Base-by-base conservation (phyloP, 2,329 filamentous ascomycete species). In the Ceratocystis papillata region DNA sequence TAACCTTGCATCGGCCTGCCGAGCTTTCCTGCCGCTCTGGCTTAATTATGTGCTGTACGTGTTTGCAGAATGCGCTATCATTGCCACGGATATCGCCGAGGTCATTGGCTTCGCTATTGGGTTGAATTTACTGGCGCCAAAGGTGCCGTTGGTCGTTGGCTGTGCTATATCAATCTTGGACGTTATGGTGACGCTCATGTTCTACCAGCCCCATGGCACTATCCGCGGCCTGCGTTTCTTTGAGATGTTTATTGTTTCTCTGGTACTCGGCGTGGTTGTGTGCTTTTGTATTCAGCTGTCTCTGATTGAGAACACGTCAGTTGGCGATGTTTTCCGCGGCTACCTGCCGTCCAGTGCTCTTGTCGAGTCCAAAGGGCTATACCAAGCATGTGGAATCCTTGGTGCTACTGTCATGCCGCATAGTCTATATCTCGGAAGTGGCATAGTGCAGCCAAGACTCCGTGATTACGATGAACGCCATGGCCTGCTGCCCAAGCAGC, bases 351-450 rank as follows among this genome's bases (percentile, higher is more conserved):
- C 84, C 0, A 75, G 76, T 53, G 78, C 80, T 2, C 73, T 88
- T 1, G 75, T 87, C 0, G 75, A 87, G 72, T 79, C 80, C 1
- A 71, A 84, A 71, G 86, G 80, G 75, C 46, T 86, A 0, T 89
- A 88, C 72, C 85, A 88, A 74, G 82, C 87, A 1, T 91, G 88
- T 69, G 88, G 88, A 63, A 91, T 91, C 67, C 78, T 91, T 0
- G 88, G 88, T 1, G 88, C 88, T 2, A 91, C 88, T 0, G 86
- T 88, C 28, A 87, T 88, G 85, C 85, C 85, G 3, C 85, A 87
- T 70, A 85, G 82, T 64, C 75, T 89, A 2, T 89, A 85, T 70
- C 79, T 89, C 2, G 87, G 87, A 25, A 87, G 83, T 4, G 86
- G 86, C 6, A 84, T 89, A 50, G 84, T 88, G 1, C 86, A 88